Evolutionary conservation across 306 rosid species (phyloP).

Genomic region (Castanea crenata): DNA sequence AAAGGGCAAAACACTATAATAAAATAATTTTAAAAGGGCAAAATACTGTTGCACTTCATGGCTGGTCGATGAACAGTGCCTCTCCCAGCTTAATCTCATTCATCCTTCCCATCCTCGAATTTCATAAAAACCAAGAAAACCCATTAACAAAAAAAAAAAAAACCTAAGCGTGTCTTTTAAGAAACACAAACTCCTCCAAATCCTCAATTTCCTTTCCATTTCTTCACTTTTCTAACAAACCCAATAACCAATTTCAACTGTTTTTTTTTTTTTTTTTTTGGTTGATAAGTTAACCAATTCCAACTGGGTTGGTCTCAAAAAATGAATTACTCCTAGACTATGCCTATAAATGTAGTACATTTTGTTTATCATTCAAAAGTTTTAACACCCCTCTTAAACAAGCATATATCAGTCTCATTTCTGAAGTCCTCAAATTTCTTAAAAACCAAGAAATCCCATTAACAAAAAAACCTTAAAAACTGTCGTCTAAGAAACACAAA

Average conservation of each 20-base stretch:
- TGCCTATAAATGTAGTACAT: no score
- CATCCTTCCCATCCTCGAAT: no score
- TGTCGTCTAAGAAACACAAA: background rate
- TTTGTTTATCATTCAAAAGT: background rate
- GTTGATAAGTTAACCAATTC: background rate
- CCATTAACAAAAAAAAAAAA: background rate
- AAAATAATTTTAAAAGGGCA: no score
- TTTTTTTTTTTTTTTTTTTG: background rate
- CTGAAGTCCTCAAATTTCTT: background rate
- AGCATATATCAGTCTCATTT: background rate
- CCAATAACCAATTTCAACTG: background rate
- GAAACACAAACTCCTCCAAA: background rate
- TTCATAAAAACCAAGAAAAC: background rate
- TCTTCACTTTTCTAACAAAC: background rate
- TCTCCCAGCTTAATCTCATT: no score
- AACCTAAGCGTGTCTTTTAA: background rate
- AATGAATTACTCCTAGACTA: background rate
- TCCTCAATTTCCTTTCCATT: background rate
- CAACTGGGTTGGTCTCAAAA: background rate
- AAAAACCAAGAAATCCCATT: background rate
- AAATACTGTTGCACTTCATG: no score
- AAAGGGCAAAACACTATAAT: no score
- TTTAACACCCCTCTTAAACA: background rate
- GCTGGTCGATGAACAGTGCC: no score
- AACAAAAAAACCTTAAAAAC: background rate